These are phyloP conservation scores for Ogataea saltuana DNA, from an alignment of 805 yeast genomes.

Conservation along the genomic window DNA sequence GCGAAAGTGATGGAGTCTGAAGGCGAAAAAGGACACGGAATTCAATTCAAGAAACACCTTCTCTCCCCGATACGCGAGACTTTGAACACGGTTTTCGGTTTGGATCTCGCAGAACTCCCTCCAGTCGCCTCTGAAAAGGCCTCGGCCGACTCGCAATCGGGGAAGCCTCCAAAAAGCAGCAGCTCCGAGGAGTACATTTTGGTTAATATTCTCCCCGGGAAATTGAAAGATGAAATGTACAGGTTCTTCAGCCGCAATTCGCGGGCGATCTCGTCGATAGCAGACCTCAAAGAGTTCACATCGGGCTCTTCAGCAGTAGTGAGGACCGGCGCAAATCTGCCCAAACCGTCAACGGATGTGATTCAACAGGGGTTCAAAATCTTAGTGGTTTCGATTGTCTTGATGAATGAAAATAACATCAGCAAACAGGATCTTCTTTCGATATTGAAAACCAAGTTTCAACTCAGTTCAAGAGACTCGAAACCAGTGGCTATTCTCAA, in stretches of 20 bases:
- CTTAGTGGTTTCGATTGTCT: constrained; percentile 28
- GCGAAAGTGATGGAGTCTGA: constrained; percentile 33
- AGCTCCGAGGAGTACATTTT: constrained; percentile 30
- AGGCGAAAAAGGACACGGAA: constrained; percentile 29
- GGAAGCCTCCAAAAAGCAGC: constrained; percentile 1
- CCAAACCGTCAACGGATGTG: constrained; percentile 27
- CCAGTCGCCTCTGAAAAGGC: constrained; percentile 12
- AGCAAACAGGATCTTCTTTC: constrained; percentile 30
- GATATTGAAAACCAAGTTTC: constrained; percentile 27
- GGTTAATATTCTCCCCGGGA: constrained; percentile 23
- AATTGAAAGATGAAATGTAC: constrained; percentile 27
- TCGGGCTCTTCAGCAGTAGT: constrained; percentile 8
- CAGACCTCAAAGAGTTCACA: constrained; percentile 14
- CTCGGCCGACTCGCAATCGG: constrained; percentile 2
- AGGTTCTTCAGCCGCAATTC: constrained; percentile 13
- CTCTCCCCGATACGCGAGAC: constrained; percentile 18
- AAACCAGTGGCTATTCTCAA: constrained; percentile 23
- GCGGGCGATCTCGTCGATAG: constrained; percentile 12
- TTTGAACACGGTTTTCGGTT: constrained; percentile 24
- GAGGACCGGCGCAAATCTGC: constrained; percentile 23
- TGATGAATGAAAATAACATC: constrained; percentile 32
- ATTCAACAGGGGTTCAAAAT: constrained; percentile 31
- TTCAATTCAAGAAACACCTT: constrained; percentile 31
- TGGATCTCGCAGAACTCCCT: constrained; percentile 31
- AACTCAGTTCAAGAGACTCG: constrained; percentile 25